Evolutionary conservation across 345 rosid genomes (phyloP).

Genomic region (Ceriops tagal): DNA sequence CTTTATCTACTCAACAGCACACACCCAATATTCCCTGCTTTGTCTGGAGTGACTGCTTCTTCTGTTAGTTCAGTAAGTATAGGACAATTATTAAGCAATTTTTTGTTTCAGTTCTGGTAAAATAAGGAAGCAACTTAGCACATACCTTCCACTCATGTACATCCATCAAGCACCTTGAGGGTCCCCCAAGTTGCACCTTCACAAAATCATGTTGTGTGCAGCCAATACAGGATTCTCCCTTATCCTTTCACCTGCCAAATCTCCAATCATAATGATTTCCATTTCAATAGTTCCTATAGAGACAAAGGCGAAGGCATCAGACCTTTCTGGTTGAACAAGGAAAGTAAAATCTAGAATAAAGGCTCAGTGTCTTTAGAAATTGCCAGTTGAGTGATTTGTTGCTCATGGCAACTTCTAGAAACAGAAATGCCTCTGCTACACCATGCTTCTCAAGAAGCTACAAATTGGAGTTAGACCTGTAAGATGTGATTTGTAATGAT

Average conservation of each 20-base stretch:
- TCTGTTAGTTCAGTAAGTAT: slow-evolving; percentile 77
- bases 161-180: slow-evolving; percentile 76
- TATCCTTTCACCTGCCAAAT: slow-evolving; percentile 87
- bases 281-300: slow-evolving; percentile 83
- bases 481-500: slow-evolving; percentile 5
- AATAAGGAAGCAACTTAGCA: neutral
- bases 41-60: slow-evolving; percentile 41
- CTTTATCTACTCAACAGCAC: too few species aligned
- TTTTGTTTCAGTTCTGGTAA: too few species aligned
- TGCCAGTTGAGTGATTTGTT: slow-evolving; percentile 93
- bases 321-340: neutral
- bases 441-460: slow-evolving; percentile 49
- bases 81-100: slow-evolving; percentile 13
- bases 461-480: neutral
- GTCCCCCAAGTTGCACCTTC: slow-evolving; percentile 84
- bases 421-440: slow-evolving; percentile 83
- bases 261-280: slow-evolving; percentile 94
- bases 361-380: slow-evolving; percentile 11
- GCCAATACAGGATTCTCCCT: slow-evolving; percentile 58
- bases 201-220: slow-evolving; percentile 55
- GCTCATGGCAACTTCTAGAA: slow-evolving; percentile 96
- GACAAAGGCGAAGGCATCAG: neutral
- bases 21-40: too few species aligned
- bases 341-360: neutral
- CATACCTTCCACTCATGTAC: slow-evolving; percentile 30